Conservation (phyloP, 75 land plant genomes). For the Sequoia sempervirens region DNA sequence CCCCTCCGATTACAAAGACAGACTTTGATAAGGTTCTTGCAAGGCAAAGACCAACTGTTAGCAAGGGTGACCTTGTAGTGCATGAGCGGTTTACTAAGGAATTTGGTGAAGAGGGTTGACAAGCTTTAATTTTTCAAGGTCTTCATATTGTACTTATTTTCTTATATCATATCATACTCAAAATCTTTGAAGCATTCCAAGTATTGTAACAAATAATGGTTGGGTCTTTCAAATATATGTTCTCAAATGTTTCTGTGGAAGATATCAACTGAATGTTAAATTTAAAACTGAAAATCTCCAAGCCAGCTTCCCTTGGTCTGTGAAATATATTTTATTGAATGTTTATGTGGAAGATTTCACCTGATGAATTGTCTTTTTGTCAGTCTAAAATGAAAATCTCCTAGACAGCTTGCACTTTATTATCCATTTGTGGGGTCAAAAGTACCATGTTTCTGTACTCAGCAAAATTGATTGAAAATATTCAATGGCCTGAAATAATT, state of each 20-base stretch:
- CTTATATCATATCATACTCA: background rate
- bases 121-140: background rate
- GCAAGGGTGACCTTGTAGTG: constrained; percentile 84
- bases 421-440: background rate
- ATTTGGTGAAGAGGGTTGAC: constrained; percentile 95
- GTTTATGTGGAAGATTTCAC: background rate
- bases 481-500: background rate
- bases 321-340: background rate
- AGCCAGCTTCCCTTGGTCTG: background rate
- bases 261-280: background rate
- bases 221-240: background rate
- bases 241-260: background rate
- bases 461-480: background rate
- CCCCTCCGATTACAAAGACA: constrained; percentile 77
- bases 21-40: constrained; percentile 97
- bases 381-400: background rate
- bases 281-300: background rate
- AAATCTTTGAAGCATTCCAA: background rate
- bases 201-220: background rate
- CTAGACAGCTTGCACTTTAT: background rate
- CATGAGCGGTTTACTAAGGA: constrained; percentile 76
- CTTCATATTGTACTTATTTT: constrained; percentile 3
- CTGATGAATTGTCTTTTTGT: background rate
- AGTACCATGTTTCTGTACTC: background rate
- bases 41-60: constrained; percentile 94